Evolutionary conservation across 441 rosid genomes (phyloP).

Genomic region (Croton setiger): DNA sequence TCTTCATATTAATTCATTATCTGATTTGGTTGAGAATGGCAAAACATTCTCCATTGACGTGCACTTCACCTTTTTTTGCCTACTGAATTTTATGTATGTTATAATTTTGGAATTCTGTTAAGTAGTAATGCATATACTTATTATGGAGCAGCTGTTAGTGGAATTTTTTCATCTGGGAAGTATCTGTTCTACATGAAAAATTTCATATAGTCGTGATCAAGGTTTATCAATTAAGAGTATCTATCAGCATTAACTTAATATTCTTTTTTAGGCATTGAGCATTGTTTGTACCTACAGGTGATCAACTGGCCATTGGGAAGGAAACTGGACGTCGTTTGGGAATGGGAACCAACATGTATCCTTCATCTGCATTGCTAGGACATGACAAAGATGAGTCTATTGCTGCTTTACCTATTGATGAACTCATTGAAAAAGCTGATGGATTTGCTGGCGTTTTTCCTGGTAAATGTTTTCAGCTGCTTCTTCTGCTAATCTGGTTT

Average conservation of each 20-base stretch:
- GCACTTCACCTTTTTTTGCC: neutral
- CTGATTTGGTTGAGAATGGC: neutral
- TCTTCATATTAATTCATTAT: neutral
- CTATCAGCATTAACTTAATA: slow-evolving; percentile 1
- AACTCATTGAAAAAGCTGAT: slow-evolving; percentile 95
- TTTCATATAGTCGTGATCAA: neutral
- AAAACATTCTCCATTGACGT: neutral
- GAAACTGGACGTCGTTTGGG: slow-evolving; percentile 98
- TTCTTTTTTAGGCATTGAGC: slow-evolving; percentile 17
- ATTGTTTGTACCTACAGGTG: slow-evolving; percentile 49
- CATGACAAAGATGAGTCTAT: slow-evolving; percentile 86
- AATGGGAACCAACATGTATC: slow-evolving; percentile 99
- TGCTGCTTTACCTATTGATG: slow-evolving; percentile 78
- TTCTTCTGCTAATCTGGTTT: neutral
- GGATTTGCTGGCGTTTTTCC: slow-evolving; percentile 99
- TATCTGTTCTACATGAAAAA: neutral
- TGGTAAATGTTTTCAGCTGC: slow-evolving; percentile 42
- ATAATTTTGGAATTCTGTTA: neutral
- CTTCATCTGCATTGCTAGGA: slow-evolving; percentile 89
- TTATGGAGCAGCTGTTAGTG: neutral
- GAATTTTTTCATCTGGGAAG: neutral
- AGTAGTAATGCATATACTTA: neutral
- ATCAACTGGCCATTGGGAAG: slow-evolving; percentile 93
- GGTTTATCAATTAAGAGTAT: neutral
- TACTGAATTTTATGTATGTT: neutral